Evolutionary conservation across 1,284 basidiomycete species (phyloP), one percentile per base, ranked within the genome.

Genomic region (Boletellus deceptivus): DNA sequence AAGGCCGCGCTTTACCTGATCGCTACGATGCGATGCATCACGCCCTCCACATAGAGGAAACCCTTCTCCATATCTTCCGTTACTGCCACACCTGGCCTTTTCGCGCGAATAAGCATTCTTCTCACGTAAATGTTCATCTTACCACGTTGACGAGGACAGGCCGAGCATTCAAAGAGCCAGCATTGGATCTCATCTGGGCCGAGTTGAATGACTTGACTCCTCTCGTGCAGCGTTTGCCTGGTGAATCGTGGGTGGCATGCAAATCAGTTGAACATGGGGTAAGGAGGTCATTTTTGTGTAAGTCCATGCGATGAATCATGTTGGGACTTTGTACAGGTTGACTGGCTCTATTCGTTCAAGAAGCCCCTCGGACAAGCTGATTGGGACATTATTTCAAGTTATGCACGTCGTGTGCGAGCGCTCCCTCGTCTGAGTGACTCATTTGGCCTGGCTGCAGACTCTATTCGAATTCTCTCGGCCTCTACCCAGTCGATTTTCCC

Each of bases 141-240:
- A 14, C 29, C 5, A 31, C 29, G 3, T 6, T 36, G 35, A 17
- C 35, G 17, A 36, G 35, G 35, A 36, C 17, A 8, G 18, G 35
- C 35, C 49, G 6, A 17, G 22, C 36, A 40, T 57, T 59, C 46
- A 59, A 54, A 31, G 48, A 49, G 1, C 48, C 43, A 1, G 58
- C 50, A 2, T 6, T 59, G 11, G 27, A 50, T 18, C 34, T 48
- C 34, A 29, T 59, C 4, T 58, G 50, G 50, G 25, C 34, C 4
- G 34, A 41, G 4, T 44, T 57, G 22, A 16, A 43, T 14, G 42
- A 47, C 38, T 17, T 59, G 34, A 38, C 49, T 17, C 57, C 56
- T n/a, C 44, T 57, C 7, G 34, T 59, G 16, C 37, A 27, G 33
- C 9, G 25, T 8, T 25, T 25, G 25, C 25, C 7, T 25, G 25